Evolutionary conservation across 1,139 yeast genomes (phyloP).

Genomic region (Kluyveromyces sp.): DNA sequence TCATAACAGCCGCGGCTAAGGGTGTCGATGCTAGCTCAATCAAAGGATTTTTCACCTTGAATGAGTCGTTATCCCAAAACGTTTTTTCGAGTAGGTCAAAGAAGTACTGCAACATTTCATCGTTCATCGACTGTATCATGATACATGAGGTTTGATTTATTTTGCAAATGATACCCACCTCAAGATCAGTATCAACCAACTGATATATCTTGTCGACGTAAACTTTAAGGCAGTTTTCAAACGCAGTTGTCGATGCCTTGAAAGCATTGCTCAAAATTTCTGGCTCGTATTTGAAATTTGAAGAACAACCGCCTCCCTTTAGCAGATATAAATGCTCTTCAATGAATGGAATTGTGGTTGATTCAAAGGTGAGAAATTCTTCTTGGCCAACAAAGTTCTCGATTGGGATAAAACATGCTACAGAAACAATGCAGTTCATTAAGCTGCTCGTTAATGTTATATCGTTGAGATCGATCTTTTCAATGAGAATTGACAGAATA

Average conservation of each 20-base stretch:
- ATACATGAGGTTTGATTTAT: constrained; percentile 62
- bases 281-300: constrained; percentile 34
- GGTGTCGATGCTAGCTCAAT: constrained; percentile 46
- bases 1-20: constrained; percentile 59
- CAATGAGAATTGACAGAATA: constrained; percentile 58
- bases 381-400: constrained; percentile 40
- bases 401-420: constrained; percentile 70
- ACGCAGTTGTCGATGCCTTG: constrained; percentile 67
- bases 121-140: constrained; percentile 64
- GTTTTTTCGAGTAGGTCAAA: constrained; percentile 43
- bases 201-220: constrained; percentile 57
- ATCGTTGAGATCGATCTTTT: constrained; percentile 89
- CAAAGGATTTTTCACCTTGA: constrained; percentile 32
- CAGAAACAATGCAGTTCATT: constrained; percentile 61
- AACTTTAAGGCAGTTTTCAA: constrained; percentile 51
- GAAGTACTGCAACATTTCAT: constrained; percentile 43
- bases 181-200: constrained; percentile 64
- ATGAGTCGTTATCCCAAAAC: constrained; percentile 59
- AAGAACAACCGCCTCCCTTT: constrained; percentile 31
- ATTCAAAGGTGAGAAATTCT: constrained; percentile 53
- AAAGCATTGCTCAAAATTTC: constrained; percentile 51
- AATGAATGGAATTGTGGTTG: constrained; percentile 44
- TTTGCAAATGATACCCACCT: constrained; percentile 42
- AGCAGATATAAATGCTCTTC: constrained; percentile 52
- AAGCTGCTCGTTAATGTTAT: constrained; percentile 66